Evolutionary conservation across 352 stramenopile species (phyloP), one percentile per base, ranked within the genome.

Genomic region (Phytopythium cucurbitacearum): DNA sequence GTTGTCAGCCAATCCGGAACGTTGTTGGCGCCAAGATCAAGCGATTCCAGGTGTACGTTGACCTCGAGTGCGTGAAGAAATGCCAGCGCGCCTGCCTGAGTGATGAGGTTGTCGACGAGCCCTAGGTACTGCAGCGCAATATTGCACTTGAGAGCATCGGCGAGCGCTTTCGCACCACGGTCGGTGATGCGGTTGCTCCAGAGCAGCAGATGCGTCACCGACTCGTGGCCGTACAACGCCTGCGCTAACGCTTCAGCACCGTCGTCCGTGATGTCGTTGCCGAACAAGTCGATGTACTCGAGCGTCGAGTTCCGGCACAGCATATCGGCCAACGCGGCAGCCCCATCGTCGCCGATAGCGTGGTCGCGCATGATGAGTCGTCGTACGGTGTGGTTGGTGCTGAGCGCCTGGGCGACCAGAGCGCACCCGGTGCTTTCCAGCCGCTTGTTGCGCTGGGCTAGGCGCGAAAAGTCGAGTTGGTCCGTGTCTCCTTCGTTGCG

Each of bases 171-270:
- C 10, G 74, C 78, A 7, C 78, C 80, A 32, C 57, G 58, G 52
- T 88, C 76, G 16, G 69, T 66, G 57, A 91, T 87, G n/a, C 60
- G 52, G 63, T 89, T 91, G 51, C 64, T 76, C 64, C 67, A 74
- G 34, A 91, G 45, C 16, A 59, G 65, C 51, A 91, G 57, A 52
- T 83, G 64, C 40, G 61, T 75, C 37, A 91, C 44, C 28, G 81
- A 84, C 49, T 85, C 79, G 56, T 93, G 76, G 47, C 77, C 79
- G 45, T 88, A 88, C 5, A 93, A 62, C 9, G 75, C 83, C 21
- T 88, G 67, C 15, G 83, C 80, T 11, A 93, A 45, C 33, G 70
- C 71, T 35, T 86, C 60, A 3, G 53, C 78, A 13, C 83, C 83
- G 12, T 55, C 66, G 53, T 90, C 80, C 16, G 74, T 73, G 57